Base-by-base conservation (phyloP, 768 basidiomycete species). In the Boletus sp. region DNA sequence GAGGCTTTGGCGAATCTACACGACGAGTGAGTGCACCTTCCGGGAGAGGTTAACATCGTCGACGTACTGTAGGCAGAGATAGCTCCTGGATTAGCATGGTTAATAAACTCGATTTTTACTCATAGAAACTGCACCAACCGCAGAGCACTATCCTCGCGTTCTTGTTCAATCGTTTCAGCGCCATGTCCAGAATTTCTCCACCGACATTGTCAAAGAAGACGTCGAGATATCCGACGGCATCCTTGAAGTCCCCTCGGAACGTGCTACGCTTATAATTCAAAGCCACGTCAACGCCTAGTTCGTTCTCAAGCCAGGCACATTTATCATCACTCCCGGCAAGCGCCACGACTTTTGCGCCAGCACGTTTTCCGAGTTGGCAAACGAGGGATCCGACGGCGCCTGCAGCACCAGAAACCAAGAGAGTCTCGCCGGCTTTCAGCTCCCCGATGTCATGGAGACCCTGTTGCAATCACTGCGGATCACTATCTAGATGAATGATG, bases 391-490 rank as follows among this genome's bases (percentile, higher is more conserved):
- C 92, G 10, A 91, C 90, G 1, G 93, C 85, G 10, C 94, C 95
- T 9, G 96, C 95, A 2, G 95, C 95, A 19, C 93, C 95, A 1
- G 91, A 91, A 11, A 87, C 87, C 23, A 98, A 79, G 46, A 96
- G 81, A 0, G 82, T 90, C 56, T 98, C 93, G 13, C 93, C 93
- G 0, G 84, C 70, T 68, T 95, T 89, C 63, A 95, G 70, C 55
- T 89, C 70, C 15, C 86, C 92, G 43, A 96, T 77, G 46, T 92
- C 89, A 68, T 83, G 77, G 29, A 98, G 76, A 9, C 95, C 94
- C 93, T 93, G 49, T 19, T 44, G 37, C 35, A 14, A 39, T 32
- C 29, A 53, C 29, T 3, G 41, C 33, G 51, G 38, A 45, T 62
- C 35, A 56, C 40, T 32, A 29, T 10, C 25, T 44, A 45, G 47